phyloP scores from a whole-genome alignment of 1,284 basidiomycete species.

The Serendipita sp. region DNA sequence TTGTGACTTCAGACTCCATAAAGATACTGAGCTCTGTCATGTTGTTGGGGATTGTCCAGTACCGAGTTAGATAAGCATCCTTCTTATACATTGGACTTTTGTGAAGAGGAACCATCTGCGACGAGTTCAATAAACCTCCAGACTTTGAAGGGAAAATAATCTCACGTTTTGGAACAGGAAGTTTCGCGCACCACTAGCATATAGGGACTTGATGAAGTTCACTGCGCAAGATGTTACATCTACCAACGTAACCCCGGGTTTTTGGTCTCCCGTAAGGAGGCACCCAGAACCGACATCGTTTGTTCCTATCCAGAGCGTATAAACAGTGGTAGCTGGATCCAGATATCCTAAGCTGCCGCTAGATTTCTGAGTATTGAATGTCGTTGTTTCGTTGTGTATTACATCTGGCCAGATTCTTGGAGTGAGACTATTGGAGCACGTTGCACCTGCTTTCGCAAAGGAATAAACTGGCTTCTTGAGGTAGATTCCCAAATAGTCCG shows the following conservation, averaged over 20 bases:
- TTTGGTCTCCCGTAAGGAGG: slow-evolving; percentile 26
- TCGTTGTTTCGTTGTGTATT: slow-evolving; percentile 26
- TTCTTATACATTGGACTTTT: slow-evolving; percentile 23
- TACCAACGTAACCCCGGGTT: slow-evolving; percentile 27
- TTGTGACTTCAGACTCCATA: slow-evolving; percentile 24
- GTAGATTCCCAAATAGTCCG: background rate
- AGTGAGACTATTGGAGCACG: slow-evolving; percentile 31
- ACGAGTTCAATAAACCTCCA: background rate
- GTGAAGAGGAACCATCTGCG: slow-evolving; percentile 24
- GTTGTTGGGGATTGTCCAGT: slow-evolving; percentile 25
- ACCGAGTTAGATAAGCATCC: slow-evolving; percentile 24
- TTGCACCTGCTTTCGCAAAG: slow-evolving; percentile 31
- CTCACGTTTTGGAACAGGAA: slow-evolving; percentile 35
- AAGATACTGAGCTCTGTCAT: slow-evolving; percentile 27
- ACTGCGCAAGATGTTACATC: slow-evolving; percentile 29
- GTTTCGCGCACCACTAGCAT: slow-evolving; percentile 30
- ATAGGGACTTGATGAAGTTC: slow-evolving; percentile 27
- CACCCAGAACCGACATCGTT: slow-evolving; percentile 28
- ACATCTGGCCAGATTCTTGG: slow-evolving; percentile 26
- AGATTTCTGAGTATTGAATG: slow-evolving; percentile 22
- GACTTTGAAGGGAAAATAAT: background rate
- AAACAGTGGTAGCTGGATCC: slow-evolving; percentile 26
- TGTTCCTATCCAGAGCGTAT: slow-evolving; percentile 34
- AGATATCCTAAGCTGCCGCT: slow-evolving; percentile 19
- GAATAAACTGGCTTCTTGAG: background rate